Conservation (phyloP, 1,139 yeast species). For the Diutina catenulata region DNA sequence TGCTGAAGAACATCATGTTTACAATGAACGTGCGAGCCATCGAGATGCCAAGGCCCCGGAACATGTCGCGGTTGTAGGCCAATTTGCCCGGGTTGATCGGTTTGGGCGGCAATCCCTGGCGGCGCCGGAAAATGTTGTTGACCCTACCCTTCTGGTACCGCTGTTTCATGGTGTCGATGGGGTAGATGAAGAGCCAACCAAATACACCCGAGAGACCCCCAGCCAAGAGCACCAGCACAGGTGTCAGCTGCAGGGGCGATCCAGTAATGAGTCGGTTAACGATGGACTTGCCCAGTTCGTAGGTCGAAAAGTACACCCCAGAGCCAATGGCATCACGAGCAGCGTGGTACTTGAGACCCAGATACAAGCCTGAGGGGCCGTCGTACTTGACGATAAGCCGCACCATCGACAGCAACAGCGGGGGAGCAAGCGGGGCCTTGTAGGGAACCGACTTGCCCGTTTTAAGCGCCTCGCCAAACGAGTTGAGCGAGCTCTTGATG, state of each 20-base stretch:
- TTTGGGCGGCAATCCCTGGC: slow-evolving; percentile 29
- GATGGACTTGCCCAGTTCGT: slow-evolving; percentile 56
- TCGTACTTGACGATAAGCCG: slow-evolving; percentile 43
- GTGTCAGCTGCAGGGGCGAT: slow-evolving; percentile 19
- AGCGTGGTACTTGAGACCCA: slow-evolving; percentile 61
- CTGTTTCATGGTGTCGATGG: slow-evolving; percentile 71
- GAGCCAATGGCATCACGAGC: slow-evolving; percentile 60
- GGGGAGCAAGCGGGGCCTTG: slow-evolving; percentile 8
- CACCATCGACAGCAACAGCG: slow-evolving; percentile 24
- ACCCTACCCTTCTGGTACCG: slow-evolving; percentile 65
- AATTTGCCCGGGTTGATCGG: slow-evolving; percentile 21
- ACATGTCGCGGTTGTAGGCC: slow-evolving; percentile 37
- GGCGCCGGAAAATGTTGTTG: slow-evolving; percentile 44
- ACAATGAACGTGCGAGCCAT: slow-evolving; percentile 58
- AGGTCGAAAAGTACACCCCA: slow-evolving; percentile 62
- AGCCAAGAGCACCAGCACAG: slow-evolving; percentile 35
- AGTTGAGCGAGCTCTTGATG: too few species aligned
- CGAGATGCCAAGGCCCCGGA: slow-evolving; percentile 70
- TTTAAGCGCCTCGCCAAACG: background rate
- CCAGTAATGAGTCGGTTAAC: slow-evolving; percentile 23
- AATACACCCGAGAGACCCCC: slow-evolving; percentile 75
- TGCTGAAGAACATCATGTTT: slow-evolving; percentile 66
- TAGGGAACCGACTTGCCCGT: slow-evolving; percentile 8
- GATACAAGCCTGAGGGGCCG: slow-evolving; percentile 55
- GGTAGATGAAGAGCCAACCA: slow-evolving; percentile 67